Conservation (phyloP, 768 basidiomycete genomes). For the Coprinopsis sp. region DNA sequence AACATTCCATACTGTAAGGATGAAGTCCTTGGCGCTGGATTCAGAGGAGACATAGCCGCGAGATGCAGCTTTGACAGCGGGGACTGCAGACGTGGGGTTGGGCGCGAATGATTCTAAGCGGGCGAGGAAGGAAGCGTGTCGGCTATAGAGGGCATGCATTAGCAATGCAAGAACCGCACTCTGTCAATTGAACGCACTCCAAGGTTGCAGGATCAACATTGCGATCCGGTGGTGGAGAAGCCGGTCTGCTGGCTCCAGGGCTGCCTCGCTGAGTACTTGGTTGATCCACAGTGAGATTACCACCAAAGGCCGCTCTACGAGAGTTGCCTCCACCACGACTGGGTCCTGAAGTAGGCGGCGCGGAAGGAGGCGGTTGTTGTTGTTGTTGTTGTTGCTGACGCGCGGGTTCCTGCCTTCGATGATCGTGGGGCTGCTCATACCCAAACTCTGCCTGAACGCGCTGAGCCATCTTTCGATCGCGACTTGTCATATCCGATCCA, state of each 20-base stretch:
- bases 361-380: constrained; percentile 25
- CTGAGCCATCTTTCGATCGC: constrained; percentile 64
- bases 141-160: constrained; percentile 35
- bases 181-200: constrained; percentile 43
- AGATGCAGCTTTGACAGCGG: constrained; percentile 68
- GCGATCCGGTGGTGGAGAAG: constrained; percentile 36
- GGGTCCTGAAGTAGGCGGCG: constrained; percentile 10
- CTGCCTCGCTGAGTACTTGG: constrained; percentile 16
- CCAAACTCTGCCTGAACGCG: constrained; percentile 71
- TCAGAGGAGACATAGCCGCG: constrained; percentile 77
- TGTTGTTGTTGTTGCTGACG: constrained; percentile 50
- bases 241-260: constrained; percentile 28
- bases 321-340: constrained; percentile 22
- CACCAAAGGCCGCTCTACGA: constrained; percentile 62
- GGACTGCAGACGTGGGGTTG: constrained; percentile 52
- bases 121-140: constrained; percentile 58
- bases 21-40: constrained; percentile 75
- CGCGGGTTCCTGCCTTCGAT: constrained; percentile 36
- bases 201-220: constrained; percentile 50
- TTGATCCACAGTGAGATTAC: constrained; percentile 41
- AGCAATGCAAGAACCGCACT: constrained; percentile 2
- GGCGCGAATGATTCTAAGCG: constrained; percentile 57
- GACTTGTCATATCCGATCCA: constrained; percentile 64
- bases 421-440: constrained; percentile 40
- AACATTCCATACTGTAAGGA: constrained; percentile 81